Evolutionary conservation across 164 flowering plant species (phyloP).

Genomic region (Kalanchoe fedtschenkoi): DNA sequence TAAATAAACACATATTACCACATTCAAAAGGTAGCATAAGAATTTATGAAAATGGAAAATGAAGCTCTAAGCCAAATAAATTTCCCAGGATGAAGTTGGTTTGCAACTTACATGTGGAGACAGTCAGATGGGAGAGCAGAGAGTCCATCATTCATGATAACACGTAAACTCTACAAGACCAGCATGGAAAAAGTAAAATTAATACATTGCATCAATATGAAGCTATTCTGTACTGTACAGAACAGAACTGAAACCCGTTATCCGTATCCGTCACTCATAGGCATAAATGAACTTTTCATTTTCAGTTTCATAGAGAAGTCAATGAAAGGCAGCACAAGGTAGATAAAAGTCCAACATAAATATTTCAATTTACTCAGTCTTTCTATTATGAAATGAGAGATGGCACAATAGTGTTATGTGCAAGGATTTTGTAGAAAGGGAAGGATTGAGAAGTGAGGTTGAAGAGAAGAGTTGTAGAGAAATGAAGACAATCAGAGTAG

Average conservation of each 20-base stretch:
- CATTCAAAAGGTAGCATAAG: too few species aligned
- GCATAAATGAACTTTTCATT: neutral
- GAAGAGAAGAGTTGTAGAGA: too few species aligned
- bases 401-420: too few species aligned
- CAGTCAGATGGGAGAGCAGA: slow-evolving; percentile 69
- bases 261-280: neutral
- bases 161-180: slow-evolving; percentile 59
- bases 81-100: neutral
- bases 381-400: too few species aligned
- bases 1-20: too few species aligned
- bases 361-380: too few species aligned
- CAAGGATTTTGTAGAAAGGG: too few species aligned
- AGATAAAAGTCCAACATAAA: neutral
- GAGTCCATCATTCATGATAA: slow-evolving; percentile 93
- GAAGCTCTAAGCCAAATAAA: neutral
- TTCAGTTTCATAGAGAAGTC: too few species aligned
- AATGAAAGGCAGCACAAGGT: neutral
- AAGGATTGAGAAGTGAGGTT: too few species aligned
- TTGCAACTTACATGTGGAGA: slow-evolving; percentile 59
- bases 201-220: neutral
- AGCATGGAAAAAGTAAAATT: neutral
- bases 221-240: neutral
- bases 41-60: too few species aligned
- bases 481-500: too few species aligned
- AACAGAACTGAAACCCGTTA: neutral